phyloP scores from a whole-genome alignment of 2,329 filamentous ascomycete genomes.

The Fusarium zealandicum region DNA sequence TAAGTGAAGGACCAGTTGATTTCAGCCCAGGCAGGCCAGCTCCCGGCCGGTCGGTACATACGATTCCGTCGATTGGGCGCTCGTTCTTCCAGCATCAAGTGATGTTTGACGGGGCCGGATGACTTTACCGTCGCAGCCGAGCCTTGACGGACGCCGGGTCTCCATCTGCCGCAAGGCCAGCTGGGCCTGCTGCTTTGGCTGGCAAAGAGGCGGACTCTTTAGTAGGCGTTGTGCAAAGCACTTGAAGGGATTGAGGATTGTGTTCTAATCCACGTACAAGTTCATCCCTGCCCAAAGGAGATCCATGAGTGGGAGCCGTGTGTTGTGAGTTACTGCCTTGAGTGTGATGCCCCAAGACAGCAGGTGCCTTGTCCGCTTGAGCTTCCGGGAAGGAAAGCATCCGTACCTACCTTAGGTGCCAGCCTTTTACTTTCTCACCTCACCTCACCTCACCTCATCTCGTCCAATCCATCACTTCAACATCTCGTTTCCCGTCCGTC shows the following conservation, averaged over 20 bases:
- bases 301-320: neutral
- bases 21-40: slow-evolving; percentile 2
- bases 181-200: neutral
- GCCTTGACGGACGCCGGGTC: slow-evolving; percentile 1
- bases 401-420: slow-evolving; percentile 12
- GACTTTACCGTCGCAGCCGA: neutral
- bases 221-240: no score
- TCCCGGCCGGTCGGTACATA: slow-evolving; percentile 6
- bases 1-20: slow-evolving; percentile 1
- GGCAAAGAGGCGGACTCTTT: neutral
- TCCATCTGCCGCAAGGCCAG: slow-evolving; percentile 5
- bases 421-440: slow-evolving; percentile 22
- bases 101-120: slow-evolving; percentile 3
- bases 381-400: slow-evolving; percentile 1
- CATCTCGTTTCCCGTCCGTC: slow-evolving; percentile 6
- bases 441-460: slow-evolving; percentile 6
- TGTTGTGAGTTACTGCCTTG: neutral
- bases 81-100: slow-evolving; percentile 10
- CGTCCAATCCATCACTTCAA: neutral
- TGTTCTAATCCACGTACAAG: neutral
- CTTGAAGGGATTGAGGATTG: no score
- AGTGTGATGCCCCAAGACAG: slow-evolving; percentile 1
- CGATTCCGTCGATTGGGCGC: neutral
- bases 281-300: slow-evolving; percentile 16
- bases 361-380: slow-evolving; percentile 1